Evolutionary conservation across 805 yeast genomes (phyloP).

Genomic region (Kuraishia floccosa): DNA sequence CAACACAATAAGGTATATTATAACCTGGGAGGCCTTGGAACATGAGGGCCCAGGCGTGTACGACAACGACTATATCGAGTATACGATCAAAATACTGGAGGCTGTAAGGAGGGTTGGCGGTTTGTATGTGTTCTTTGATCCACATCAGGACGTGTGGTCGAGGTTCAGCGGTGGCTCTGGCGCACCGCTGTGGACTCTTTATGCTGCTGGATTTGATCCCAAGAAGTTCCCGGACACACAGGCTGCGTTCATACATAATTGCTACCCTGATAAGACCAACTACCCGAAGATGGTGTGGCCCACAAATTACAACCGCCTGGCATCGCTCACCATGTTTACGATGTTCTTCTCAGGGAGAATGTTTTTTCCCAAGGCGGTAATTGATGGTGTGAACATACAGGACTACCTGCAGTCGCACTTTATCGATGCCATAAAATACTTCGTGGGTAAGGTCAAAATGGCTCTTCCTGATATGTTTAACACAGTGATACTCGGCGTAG

Average conservation of each 20-base stretch:
- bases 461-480: slow-evolving; percentile 33
- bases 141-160: slow-evolving; percentile 94
- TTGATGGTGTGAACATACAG: slow-evolving; percentile 71
- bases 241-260: slow-evolving; percentile 72
- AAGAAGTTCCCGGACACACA: slow-evolving; percentile 56
- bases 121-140: slow-evolving; percentile 69
- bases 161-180: slow-evolving; percentile 86
- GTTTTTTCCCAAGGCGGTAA: slow-evolving; percentile 65
- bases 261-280: slow-evolving; percentile 26
- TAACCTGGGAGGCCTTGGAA: slow-evolving; percentile 91
- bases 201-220: slow-evolving; percentile 83
- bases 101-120: slow-evolving; percentile 57
- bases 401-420: slow-evolving; percentile 61
- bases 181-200: slow-evolving; percentile 88
- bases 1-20: slow-evolving; percentile 63
- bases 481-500: slow-evolving; percentile 65
- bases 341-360: slow-evolving; percentile 69
- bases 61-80: slow-evolving; percentile 67
- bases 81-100: slow-evolving; percentile 50
- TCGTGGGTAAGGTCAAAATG: slow-evolving; percentile 28
- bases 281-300: slow-evolving; percentile 92
- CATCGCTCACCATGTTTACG: slow-evolving; percentile 74
- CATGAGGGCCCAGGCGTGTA: slow-evolving; percentile 79
- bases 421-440: slow-evolving; percentile 36
- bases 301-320: slow-evolving; percentile 70